Base-by-base conservation (phyloP, 768 basidiomycete genomes). In the Calocera cornea region DNA sequence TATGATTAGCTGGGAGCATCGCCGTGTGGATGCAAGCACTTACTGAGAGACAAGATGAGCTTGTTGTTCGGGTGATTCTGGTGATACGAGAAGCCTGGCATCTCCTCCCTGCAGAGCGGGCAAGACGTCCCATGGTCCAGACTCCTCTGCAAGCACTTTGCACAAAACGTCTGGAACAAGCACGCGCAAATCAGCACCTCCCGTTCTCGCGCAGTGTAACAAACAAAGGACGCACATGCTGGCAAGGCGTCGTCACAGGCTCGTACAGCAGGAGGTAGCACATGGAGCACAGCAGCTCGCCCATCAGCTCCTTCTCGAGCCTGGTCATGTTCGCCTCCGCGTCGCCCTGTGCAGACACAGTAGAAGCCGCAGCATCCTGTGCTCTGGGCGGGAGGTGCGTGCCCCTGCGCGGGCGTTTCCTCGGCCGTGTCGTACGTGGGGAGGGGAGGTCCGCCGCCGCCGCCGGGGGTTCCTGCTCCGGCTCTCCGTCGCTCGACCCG, bases 201-300 rank as follows among this genome's bases (percentile, higher is more conserved):
- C n/a, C n/a, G n/a, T n/a, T n/a, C n/a, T n/a, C n/a, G n/a, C n/a
- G n/a, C n/a, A n/a, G n/a, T n/a, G n/a, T n/a, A n/a, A 66, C 36
- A 38, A 68, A 67, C 64, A 64, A 65, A 54, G 54, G 60, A 81
- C 87, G 73, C 74, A 90, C 92, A 78, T 98, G 95, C 76, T 97
- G 95, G 76, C 95, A 97, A 14, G 92, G 90, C 1, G 95, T 90
- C 17, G 95, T 97, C 64, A 94, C 81, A 3, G 95, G 94, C 70
- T 91, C 86, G 77, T 86, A 86, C 70, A 94, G 80, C 41, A 97
- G 78, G 73, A 83, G 82, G 74, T 89, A 89, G 77, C 95, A 98
- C 36, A 98, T 94, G 76, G 94, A 90, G 76, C 95, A 98, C 22
- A 85, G 87, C 66, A 95, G 81, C 71, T 94, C 88, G 12, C 82